Evolutionary conservation across 2,329 filamentous ascomycete species (phyloP).

Genomic region (Coleophoma eucalyptorum): DNA sequence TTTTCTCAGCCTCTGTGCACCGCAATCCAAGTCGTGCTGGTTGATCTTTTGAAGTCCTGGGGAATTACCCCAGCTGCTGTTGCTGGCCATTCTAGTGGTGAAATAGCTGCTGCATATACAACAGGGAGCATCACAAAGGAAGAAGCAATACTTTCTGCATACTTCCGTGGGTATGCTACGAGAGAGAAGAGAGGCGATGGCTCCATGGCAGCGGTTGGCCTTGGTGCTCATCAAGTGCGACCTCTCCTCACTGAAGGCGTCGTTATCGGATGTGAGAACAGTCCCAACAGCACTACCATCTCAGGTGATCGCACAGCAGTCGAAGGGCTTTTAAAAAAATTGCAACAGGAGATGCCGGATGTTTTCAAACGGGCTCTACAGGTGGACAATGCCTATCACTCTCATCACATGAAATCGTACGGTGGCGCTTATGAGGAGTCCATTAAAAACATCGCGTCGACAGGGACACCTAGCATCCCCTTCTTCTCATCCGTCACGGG

Average conservation of each 20-base stretch:
- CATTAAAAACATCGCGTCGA: not conserved
- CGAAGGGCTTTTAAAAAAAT: not conserved
- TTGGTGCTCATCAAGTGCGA: conserved; percentile 11
- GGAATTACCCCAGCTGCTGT: conserved; percentile 33
- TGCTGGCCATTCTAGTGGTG: conserved; percentile 31
- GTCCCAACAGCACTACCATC: conserved; percentile 18
- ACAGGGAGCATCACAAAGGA: conserved; percentile 25
- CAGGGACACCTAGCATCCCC: not conserved
- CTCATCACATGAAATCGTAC: conserved; percentile 7
- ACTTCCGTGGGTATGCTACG: conserved; percentile 4
- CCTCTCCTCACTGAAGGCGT: conserved; percentile 2
- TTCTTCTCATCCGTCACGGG: conserved; percentile 7
- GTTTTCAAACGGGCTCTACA: conserved; percentile 17
- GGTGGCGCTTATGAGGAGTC: not conserved
- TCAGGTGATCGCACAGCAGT: conserved; percentile 12
- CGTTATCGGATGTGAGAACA: conserved; percentile 25
- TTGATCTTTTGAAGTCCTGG: conserved; percentile 38
- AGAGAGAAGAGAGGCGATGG: not conserved
- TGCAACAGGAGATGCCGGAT: conserved; percentile 17
- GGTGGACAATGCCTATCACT: conserved; percentile 24
- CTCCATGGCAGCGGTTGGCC: conserved; percentile 2
- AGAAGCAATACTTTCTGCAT: conserved; percentile 20
- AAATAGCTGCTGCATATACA: conserved; percentile 41
- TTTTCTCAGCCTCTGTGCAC: conserved; percentile 36
- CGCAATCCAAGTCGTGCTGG: conserved; percentile 40